Evolutionary conservation across 352 stramenopile genomes (phyloP).

Genomic region (Phytophthora kernoviae): DNA sequence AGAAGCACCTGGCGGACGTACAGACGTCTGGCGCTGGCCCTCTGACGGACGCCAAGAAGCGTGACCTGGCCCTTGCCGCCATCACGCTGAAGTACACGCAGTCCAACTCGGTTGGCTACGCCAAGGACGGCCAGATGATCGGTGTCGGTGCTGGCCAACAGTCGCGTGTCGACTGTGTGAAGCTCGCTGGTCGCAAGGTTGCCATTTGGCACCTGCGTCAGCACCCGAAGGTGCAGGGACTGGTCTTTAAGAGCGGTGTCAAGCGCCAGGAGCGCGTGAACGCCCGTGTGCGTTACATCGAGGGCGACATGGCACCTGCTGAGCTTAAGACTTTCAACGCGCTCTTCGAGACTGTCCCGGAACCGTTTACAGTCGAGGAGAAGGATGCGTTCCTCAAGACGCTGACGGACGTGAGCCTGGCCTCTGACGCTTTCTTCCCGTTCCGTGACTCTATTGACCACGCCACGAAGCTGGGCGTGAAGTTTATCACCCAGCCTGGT

Average conservation of each 20-base stretch:
- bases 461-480: slow-evolving; percentile 94
- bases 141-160: slow-evolving; percentile 99
- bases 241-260: slow-evolving; percentile 97
- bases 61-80: slow-evolving; percentile 98
- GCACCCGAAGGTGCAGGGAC: slow-evolving; percentile 95
- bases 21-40: slow-evolving; percentile 89
- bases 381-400: slow-evolving; percentile 95
- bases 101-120: slow-evolving; percentile 99
- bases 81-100: slow-evolving; percentile 99
- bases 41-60: slow-evolving; percentile 92
- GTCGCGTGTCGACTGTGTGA: slow-evolving; percentile 99
- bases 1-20: slow-evolving; percentile 92
- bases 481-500: slow-evolving; percentile 97
- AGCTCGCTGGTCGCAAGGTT: slow-evolving; percentile 98
- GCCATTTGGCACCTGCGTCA: slow-evolving; percentile 98
- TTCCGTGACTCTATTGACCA: slow-evolving; percentile 99
- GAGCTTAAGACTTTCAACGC: slow-evolving; percentile 96
- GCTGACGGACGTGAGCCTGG: slow-evolving; percentile 93
- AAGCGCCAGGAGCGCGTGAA: slow-evolving; percentile 99
- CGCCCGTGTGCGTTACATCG: slow-evolving; percentile 99
- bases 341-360: slow-evolving; percentile 94
- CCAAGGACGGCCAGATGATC: slow-evolving; percentile 99
- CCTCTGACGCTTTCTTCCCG: slow-evolving; percentile 99
- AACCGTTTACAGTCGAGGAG: slow-evolving; percentile 93
- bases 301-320: slow-evolving; percentile 97